phyloP scores from a whole-genome alignment of 768 basidiomycete species.

The Trichaptum fuscoviolaceum region DNA sequence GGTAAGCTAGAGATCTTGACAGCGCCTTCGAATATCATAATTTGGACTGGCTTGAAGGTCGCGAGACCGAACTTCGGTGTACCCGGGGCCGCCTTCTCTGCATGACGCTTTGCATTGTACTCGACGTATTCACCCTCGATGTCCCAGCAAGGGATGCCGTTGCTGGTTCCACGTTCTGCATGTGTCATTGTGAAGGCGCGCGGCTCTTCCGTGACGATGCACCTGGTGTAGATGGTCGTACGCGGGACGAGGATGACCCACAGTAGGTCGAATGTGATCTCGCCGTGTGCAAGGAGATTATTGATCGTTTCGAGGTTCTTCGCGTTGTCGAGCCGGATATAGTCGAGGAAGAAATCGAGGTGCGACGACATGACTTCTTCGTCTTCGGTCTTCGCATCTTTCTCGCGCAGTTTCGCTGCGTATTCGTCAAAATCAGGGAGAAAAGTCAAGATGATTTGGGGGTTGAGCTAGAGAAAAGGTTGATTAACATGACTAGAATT shows the following conservation, averaged over 20 bases:
- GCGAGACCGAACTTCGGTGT: conserved; percentile 1
- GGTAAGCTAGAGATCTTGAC: conserved; percentile 16
- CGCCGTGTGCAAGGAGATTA: conserved; percentile 44
- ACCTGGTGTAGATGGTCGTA: conserved; percentile 43
- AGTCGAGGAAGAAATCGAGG: conserved; percentile 44
- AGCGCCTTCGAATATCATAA: conserved; percentile 16
- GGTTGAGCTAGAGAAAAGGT: conserved; percentile 38
- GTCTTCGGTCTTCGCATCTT: conserved; percentile 32
- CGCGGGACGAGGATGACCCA: conserved; percentile 52
- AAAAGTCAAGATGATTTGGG: conserved; percentile 52
- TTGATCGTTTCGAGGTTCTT: conserved; percentile 41
- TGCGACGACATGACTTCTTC: conserved; percentile 34
- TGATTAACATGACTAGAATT: background rate
- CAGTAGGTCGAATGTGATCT: conserved; percentile 54
- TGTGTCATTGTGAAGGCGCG: conserved; percentile 32
- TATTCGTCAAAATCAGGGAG: conserved; percentile 41
- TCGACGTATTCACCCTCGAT: background rate
- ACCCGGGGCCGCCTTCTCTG: conserved; percentile 6
- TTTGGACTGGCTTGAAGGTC: conserved; percentile 4
- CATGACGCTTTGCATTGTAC: conserved; percentile 14
- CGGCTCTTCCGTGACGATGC: conserved; percentile 48
- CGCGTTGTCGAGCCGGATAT: conserved; percentile 45
- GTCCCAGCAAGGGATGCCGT: conserved; percentile 24
- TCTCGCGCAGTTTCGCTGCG: conserved; percentile 31
- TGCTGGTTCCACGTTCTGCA: background rate